Conservation (phyloP, 768 basidiomycete genomes). For the Suillus americanus region DNA sequence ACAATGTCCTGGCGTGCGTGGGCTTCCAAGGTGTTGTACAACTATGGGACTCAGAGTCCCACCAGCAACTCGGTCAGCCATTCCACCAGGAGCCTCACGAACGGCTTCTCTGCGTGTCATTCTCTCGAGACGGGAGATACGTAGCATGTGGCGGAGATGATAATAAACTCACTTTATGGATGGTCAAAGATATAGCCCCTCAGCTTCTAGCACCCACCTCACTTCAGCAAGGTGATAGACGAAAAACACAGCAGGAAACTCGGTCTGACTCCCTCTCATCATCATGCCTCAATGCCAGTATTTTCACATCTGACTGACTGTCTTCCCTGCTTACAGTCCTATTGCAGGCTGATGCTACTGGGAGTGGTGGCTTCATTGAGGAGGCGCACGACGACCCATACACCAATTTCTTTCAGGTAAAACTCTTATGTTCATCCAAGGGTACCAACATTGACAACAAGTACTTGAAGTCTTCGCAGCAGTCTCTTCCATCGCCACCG, state of each 20-base stretch:
- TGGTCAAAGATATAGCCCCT: not conserved
- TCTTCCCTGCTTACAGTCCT: not conserved
- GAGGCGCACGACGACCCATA: not conserved
- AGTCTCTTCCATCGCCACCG: not conserved
- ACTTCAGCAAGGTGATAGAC: not conserved
- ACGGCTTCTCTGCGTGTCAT: not conserved
- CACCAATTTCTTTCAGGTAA: not conserved
- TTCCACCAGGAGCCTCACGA: not conserved
- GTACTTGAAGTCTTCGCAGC: not conserved
- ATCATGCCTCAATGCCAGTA: not conserved
- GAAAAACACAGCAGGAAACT: not conserved
- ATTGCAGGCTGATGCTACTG: not conserved
- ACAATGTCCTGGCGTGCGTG: not conserved
- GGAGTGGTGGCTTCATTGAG: not conserved
- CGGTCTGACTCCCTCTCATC: not conserved
- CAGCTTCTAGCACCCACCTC: not conserved
- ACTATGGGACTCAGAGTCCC: not conserved
- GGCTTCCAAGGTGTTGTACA: not conserved
- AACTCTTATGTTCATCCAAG: not conserved
- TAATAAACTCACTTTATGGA: not conserved
- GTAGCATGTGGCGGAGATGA: not conserved
- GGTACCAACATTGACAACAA: not conserved
- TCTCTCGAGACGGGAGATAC: not conserved
- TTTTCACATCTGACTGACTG: not conserved
- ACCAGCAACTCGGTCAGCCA: not conserved